Evolutionary conservation across 331 rosid genomes (phyloP), one percentile per base, ranked within the genome.

Genomic region (Rosa hybrid): DNA sequence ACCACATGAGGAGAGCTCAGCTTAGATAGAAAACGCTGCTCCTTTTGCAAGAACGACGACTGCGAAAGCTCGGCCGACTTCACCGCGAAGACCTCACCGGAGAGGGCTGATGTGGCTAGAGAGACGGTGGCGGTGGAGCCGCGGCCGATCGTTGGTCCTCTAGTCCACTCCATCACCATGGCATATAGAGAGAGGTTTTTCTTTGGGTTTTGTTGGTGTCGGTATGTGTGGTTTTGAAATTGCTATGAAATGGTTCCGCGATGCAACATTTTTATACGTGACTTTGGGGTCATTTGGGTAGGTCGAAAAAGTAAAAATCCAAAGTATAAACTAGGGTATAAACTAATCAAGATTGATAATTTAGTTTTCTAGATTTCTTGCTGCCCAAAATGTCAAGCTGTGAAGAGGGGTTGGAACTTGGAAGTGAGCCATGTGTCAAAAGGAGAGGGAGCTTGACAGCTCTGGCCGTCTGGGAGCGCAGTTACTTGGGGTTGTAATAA

Each of bases 91-190:
- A 30, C 34, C 49, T 85, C 83, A 0, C 86, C 79, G 2, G 92
- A 78, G 7, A 41, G 12, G 59, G 1, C 1, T 39, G 60, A 3
- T 9, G 87, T 20, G 48, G 87, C 92, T 0, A 85, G 46, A 2
- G 84, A 83, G 75, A 89, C 89, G 0, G 83, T 74, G 76, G 90
- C 89, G 1, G 87, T 81, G 46, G 92, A 77, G 67, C 92, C 92
- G 12, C 87, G 87, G 86, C 92, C 92, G 6, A 89, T 56, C 7
- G 70, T 63, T 4, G 82, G 78, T 42, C 90, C 92, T 71, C 90
- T 83, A 0, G 60, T 79, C 89, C 89, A 89, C 77, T 75, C 88
- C 90, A 88, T 57, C 75, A 72, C 84, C 90, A 88, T 49, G 42
- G 53, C 34, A 23, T 12, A 64, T 20, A 73, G 34, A 44, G 44